Conservation (phyloP, 352 stramenopile genomes). For the Discostella stelligera region DNA sequence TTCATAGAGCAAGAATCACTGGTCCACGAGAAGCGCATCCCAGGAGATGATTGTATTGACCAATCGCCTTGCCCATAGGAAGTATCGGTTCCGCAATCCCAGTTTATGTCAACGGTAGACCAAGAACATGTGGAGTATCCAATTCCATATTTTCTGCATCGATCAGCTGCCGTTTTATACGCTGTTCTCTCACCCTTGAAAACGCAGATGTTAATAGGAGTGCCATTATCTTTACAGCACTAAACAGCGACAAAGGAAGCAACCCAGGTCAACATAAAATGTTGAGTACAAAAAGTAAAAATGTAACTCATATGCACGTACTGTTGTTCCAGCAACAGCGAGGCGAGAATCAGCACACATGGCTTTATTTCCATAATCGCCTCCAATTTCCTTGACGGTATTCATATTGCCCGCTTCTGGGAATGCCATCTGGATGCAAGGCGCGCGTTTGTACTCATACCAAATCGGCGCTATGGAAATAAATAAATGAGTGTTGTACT, state of each 20-base stretch:
- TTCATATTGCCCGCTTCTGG: slow-evolving; percentile 36
- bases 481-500: neutral
- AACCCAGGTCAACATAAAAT: neutral
- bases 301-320: neutral
- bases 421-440: slow-evolving; percentile 58
- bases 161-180: slow-evolving; percentile 28
- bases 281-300: neutral
- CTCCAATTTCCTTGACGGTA: slow-evolving; percentile 43
- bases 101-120: slow-evolving; percentile 32
- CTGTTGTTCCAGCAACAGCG: slow-evolving; percentile 39
- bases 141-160: slow-evolving; percentile 30
- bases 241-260: neutral
- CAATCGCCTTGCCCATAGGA: slow-evolving; percentile 26
- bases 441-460: slow-evolving; percentile 56
- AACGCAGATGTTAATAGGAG: slow-evolving; percentile 42
- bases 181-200: slow-evolving; percentile 46
- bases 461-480: slow-evolving; percentile 39
- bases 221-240: slow-evolving; percentile 34
- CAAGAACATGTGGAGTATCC: slow-evolving; percentile 43
- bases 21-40: slow-evolving; percentile 51
- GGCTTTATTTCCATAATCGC: slow-evolving; percentile 42
- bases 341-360: slow-evolving; percentile 43
- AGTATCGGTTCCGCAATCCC: slow-evolving; percentile 39
- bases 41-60: slow-evolving; percentile 26
- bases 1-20: slow-evolving; percentile 32